Evolutionary conservation across 2,329 filamentous ascomycete genomes (phyloP).

Genomic region (Curvularia sp.): DNA sequence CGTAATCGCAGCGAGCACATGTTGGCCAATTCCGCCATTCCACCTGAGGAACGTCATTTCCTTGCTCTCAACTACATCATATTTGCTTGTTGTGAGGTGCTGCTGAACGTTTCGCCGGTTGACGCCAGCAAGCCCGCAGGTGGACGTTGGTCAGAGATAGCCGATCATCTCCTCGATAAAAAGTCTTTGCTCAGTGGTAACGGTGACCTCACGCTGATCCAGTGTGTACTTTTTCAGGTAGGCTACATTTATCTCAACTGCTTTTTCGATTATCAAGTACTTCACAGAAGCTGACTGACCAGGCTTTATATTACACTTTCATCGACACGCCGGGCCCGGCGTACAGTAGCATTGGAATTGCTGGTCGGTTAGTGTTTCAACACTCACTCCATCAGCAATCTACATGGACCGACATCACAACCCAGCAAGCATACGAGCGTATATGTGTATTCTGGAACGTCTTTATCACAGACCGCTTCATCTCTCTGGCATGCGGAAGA

Average conservation of each 20-base stretch:
- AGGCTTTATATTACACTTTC: constrained; percentile 38
- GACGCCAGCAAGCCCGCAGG: constrained; percentile 27
- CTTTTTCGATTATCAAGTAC: neutral
- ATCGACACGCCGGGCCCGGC: constrained; percentile 39
- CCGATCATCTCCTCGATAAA: constrained; percentile 39
- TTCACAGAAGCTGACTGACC: constrained; percentile 7
- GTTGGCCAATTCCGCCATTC: constrained; percentile 28
- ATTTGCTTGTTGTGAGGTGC: constrained; percentile 35
- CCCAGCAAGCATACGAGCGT: constrained; percentile 31
- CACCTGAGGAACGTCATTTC: constrained; percentile 30
- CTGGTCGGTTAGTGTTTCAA: constrained; percentile 39
- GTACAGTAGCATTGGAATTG: constrained; percentile 40
- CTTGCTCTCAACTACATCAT: constrained; percentile 42
- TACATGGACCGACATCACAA: constrained; percentile 23
- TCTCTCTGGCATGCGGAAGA: constrained; percentile 41
- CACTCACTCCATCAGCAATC: constrained; percentile 39
- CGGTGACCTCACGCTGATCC: constrained; percentile 36
- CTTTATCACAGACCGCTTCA: constrained; percentile 36
- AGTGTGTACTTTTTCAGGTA: constrained; percentile 40
- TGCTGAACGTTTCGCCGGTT: constrained; percentile 13
- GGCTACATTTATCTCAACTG: neutral
- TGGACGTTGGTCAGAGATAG: constrained; percentile 42
- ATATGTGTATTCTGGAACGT: constrained; percentile 42
- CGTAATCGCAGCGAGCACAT: constrained; percentile 32
- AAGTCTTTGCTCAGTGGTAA: constrained; percentile 28